phyloP scores from a whole-genome alignment of 805 yeast species.

The Cyberlindnera maritima region DNA sequence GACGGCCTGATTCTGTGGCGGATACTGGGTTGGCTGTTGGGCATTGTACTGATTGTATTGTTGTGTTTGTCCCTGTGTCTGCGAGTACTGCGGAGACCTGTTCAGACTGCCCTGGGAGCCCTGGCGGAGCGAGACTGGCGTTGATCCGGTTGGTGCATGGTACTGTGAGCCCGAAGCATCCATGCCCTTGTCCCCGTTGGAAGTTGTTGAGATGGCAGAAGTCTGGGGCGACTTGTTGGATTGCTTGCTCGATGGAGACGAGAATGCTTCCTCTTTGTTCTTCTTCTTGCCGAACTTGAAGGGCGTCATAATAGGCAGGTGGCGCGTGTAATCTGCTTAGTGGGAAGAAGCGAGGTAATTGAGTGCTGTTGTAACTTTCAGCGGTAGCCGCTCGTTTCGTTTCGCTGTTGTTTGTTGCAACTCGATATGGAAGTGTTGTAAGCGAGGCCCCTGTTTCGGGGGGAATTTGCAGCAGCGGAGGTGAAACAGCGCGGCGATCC shows the following conservation, averaged over 20 bases:
- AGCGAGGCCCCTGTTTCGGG: not conserved
- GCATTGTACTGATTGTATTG: not conserved
- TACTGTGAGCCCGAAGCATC: not conserved
- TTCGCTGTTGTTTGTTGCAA: not conserved
- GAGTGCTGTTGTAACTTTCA: not conserved
- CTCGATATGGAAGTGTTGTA: not conserved
- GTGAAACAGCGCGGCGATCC: not conserved
- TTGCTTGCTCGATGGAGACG: constrained; percentile 18
- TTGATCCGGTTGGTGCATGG: not conserved
- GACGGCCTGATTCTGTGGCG: too few species aligned
- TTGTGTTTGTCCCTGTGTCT: not conserved
- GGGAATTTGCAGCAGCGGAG: not conserved
- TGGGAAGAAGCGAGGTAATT: not conserved
- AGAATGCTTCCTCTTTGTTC: constrained; percentile 31
- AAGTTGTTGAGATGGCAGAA: constrained; percentile 21
- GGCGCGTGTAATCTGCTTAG: not conserved
- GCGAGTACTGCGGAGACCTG: constrained; percentile 10
- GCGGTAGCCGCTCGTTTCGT: not conserved
- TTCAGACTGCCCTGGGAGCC: constrained; percentile 13
- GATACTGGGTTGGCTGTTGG: not conserved
- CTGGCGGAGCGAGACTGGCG: not conserved
- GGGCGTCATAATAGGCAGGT: constrained; percentile 35
- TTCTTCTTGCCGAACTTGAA: constrained; percentile 55
- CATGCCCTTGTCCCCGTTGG: constrained; percentile 8
- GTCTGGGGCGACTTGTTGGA: constrained; percentile 24